These are phyloP conservation scores for Geranomyces variabilis DNA, from an alignment of 192 early-diverging fungal genomes.

Conservation along the genomic window DNA sequence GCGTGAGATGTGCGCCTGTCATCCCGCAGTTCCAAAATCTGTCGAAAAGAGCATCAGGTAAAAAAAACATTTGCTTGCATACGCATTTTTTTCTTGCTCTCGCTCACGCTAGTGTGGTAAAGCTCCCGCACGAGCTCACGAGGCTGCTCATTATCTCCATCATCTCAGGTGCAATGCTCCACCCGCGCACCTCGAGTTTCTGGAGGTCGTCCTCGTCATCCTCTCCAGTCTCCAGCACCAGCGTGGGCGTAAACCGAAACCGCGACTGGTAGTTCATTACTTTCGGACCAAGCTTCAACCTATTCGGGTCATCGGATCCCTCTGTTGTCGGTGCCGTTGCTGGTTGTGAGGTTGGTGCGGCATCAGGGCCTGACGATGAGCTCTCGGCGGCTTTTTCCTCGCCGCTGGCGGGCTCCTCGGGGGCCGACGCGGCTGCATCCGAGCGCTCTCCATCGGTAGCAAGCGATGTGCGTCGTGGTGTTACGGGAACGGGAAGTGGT, in stretches of 20 bases:
- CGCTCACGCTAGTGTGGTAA: conserved; percentile 44
- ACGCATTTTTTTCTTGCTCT: too few relatives aligned
- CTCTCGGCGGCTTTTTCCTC: too few relatives aligned
- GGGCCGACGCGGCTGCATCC: not conserved
- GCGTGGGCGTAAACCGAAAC: conserved; percentile 50
- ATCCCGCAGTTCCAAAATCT: conserved; percentile 60
- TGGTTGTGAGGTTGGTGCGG: not conserved
- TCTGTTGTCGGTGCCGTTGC: not conserved
- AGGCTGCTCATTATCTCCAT: conserved; percentile 35
- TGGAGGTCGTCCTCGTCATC: conserved; percentile 49
- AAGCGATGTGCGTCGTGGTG: conserved; percentile 12
- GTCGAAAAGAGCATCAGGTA: not conserved
- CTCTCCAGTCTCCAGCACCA: conserved; percentile 42
- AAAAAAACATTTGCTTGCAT: not conserved
- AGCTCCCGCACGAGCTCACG: conserved; percentile 31
- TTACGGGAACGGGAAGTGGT: conserved; percentile 45
- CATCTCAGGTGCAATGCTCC: conserved; percentile 38
- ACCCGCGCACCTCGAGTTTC: conserved; percentile 52
- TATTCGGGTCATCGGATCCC: not conserved
- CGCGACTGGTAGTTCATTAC: conserved; percentile 41
- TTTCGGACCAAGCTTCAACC: not conserved
- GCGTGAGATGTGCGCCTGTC: conserved; percentile 40
- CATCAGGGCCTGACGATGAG: not conserved
- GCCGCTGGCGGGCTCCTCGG: not conserved
- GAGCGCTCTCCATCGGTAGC: not conserved